Evolutionary conservation across 2,329 filamentous ascomycete genomes (phyloP).

Genomic region (Dactylellina leptospora): DNA sequence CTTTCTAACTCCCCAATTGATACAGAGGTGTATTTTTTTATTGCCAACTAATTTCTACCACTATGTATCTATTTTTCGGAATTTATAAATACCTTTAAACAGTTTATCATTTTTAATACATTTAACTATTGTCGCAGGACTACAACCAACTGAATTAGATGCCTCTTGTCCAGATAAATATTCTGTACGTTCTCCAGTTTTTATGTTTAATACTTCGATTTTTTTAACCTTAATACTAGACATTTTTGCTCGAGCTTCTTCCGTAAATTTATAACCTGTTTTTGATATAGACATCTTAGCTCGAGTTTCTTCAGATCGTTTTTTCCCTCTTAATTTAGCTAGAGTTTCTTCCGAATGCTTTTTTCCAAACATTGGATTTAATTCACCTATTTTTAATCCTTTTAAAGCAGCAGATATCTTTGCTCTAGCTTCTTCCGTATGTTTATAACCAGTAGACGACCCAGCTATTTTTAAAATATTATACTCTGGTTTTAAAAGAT

Average conservation of each 20-base stretch:
- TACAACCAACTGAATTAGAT: not conserved
- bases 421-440: not conserved
- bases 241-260: too few relatives aligned
- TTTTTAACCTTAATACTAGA: not conserved
- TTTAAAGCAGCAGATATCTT: not conserved
- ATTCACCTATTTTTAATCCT: not conserved
- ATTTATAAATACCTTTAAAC: too few relatives aligned
- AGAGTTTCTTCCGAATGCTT: not conserved
- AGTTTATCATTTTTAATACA: too few relatives aligned
- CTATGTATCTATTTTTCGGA: not conserved
- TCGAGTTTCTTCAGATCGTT: too few relatives aligned
- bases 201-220: not conserved
- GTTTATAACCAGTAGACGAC: not conserved
- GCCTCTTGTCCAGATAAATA: not conserved
- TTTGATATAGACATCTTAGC: too few relatives aligned
- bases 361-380: not conserved
- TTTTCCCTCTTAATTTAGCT: slow-evolving; percentile 7
- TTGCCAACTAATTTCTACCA: not conserved
- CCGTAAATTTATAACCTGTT: too few relatives aligned
- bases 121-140: not conserved
- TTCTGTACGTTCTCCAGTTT: not conserved
- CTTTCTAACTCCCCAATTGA: not conserved
- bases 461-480: slow-evolving; percentile 5
- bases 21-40: not conserved
- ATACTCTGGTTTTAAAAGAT: slow-evolving; percentile 5